Evolutionary conservation across 1,139 yeast species (phyloP).

Genomic region (Yamadazyma songkhlaensis): DNA sequence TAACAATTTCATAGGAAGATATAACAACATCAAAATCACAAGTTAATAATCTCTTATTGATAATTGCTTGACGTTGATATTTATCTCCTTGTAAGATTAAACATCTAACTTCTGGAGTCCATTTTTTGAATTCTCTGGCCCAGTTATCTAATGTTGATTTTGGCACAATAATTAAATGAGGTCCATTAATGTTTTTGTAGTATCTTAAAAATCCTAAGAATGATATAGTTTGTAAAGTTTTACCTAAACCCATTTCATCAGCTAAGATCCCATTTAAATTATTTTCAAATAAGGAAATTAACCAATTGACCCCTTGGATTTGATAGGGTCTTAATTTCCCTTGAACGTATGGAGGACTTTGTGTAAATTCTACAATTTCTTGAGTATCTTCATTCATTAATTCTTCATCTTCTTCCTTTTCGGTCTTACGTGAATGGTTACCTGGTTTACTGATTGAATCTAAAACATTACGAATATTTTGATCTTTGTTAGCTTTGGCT

Average conservation of each 20-base stretch:
- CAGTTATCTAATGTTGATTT: slow-evolving; percentile 80
- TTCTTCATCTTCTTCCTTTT: slow-evolving; percentile 69
- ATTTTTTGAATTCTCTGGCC: slow-evolving; percentile 70
- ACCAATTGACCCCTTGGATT: slow-evolving; percentile 91
- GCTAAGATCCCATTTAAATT: slow-evolving; percentile 89
- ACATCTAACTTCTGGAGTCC: slow-evolving; percentile 77
- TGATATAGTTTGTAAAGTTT: slow-evolving; percentile 90
- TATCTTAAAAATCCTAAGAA: slow-evolving; percentile 71
- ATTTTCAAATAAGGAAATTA: slow-evolving; percentile 78
- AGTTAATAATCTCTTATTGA: slow-evolving; percentile 47
- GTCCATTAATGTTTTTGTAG: slow-evolving; percentile 60
- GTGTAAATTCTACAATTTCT: slow-evolving; percentile 54
- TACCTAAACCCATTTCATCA: slow-evolving; percentile 98
- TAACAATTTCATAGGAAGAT: slow-evolving; percentile 75
- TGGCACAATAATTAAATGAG: slow-evolving; percentile 73
- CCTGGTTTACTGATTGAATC: slow-evolving; percentile 27
- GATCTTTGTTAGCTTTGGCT: slow-evolving; percentile 63
- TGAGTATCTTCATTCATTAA: slow-evolving; percentile 51
- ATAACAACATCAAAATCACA: slow-evolving; percentile 73
- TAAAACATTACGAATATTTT: slow-evolving; percentile 50
- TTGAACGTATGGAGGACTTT: slow-evolving; percentile 61
- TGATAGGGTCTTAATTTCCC: slow-evolving; percentile 79
- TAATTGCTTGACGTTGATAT: slow-evolving; percentile 54
- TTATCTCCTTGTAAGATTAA: slow-evolving; percentile 73
- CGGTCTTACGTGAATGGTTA: slow-evolving; percentile 46